Base-by-base conservation (phyloP, 306 rosid species). In the Castanospermum australe region DNA sequence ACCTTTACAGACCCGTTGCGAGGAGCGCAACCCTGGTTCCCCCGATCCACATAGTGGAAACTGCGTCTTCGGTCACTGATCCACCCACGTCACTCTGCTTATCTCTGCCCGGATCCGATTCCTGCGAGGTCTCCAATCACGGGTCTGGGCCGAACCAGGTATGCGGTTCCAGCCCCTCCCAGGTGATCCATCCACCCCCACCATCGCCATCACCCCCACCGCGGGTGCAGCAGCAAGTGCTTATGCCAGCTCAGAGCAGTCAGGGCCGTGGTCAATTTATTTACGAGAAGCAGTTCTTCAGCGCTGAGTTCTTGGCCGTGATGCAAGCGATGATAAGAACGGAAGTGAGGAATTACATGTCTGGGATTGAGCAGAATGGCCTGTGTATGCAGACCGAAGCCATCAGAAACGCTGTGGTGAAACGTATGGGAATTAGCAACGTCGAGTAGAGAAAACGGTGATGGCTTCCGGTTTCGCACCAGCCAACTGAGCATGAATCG, bases 301-400 rank as follows among this genome's bases (percentile, higher is more conserved):
- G 80, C 50, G 30, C 78, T 0, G 97, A 94, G 78, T 90, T 94
- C 21, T 51, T 92, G 86, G 44, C 79, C 5, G 90, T 89, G 86
- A 90, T 94, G 92, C 97, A 94, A 66, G 96, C 90, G 76, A 92
- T 94, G 97, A 83, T 94, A 14, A 92, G 89, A 25, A 90, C 81
- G 52, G 98, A 94, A 73, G 98, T 94, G 84, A 88, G 86, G 47
- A 86, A 30, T 71, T 94, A 92, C 84, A 89, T 93, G 94, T 86
- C 97, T 3, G 97, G 93, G 81, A 45, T 86, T 12, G 94, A 89
- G 63, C 83, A 81, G 51, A 87, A 86, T 20, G 96, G 97, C 0
- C 8, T 80, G 24, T 76, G 86, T 64, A 54, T 85, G 77, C 97
- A 80, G 12, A 82, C 89, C 1, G 97, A 91, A 25, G 93, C 90